Evolutionary conservation across 2,329 filamentous ascomycete species (phyloP).

Genomic region (Trichothecium sympodiale): DNA sequence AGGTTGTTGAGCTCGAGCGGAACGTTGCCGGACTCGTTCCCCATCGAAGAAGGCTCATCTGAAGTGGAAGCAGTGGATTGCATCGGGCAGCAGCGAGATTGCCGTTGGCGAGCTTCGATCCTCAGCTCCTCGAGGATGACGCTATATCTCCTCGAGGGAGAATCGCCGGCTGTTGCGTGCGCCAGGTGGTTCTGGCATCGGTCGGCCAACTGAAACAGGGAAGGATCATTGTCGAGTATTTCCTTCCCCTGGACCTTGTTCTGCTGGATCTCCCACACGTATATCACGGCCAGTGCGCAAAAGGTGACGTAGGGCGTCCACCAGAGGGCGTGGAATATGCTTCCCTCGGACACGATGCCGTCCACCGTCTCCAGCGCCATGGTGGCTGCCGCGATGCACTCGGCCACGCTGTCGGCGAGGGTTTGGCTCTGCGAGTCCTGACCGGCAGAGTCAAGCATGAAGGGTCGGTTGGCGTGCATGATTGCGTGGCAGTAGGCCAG

Average conservation of each 20-base stretch:
- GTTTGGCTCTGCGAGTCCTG: neutral
- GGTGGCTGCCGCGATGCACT: conserved; percentile 36
- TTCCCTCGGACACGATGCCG: conserved; percentile 23
- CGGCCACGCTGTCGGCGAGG: conserved; percentile 16
- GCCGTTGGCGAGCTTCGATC: conserved; percentile 5
- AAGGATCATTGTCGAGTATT: conserved; percentile 3
- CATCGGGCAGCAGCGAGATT: neutral
- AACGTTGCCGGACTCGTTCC: neutral
- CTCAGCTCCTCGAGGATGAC: conserved; percentile 41
- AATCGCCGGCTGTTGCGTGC: conserved; percentile 24
- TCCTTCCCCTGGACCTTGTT: conserved; percentile 1
- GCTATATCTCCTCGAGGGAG: conserved; percentile 35
- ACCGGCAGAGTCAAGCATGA: conserved; percentile 27
- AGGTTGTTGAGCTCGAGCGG: neutral
- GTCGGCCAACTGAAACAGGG: conserved; percentile 12
- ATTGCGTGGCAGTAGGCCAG: conserved; percentile 41
- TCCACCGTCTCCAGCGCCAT: conserved; percentile 31
- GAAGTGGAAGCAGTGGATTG: neutral
- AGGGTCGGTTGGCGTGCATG: conserved; percentile 42
- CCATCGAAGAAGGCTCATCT: neutral
- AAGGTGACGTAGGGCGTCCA: conserved; percentile 43
- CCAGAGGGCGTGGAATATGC: conserved; percentile 37
- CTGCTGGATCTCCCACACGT: conserved; percentile 33
- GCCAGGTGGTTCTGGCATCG: conserved; percentile 33
- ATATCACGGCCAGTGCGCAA: conserved; percentile 40